Percentiles rank a stretch among this genome's conserved stretches.
These are phyloP conservation scores for Amborella trichopoda DNA, from an alignment of 164 flowering plant species.

Conservation along the genomic window DNA sequence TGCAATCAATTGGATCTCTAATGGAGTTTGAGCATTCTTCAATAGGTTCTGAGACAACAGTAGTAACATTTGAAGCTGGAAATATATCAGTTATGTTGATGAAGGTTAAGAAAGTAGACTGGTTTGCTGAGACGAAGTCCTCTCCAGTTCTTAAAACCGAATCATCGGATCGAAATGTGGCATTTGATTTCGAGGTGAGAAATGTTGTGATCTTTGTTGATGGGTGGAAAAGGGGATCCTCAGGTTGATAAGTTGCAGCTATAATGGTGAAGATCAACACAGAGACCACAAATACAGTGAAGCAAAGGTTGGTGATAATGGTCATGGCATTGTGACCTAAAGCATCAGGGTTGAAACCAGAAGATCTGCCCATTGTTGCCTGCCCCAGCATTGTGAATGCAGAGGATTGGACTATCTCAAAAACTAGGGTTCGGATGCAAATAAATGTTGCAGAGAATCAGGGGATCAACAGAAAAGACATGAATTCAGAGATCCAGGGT, in stretches of 20 bases:
- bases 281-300: constrained; percentile 55
- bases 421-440: too few species aligned
- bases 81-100: constrained; percentile 53
- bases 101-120: constrained; percentile 41
- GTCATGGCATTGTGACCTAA: constrained; percentile 65
- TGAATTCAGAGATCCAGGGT: too few species aligned
- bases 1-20: constrained; percentile 48
- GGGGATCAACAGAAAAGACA: too few species aligned
- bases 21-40: constrained; percentile 26
- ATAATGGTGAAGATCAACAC: constrained; percentile 78
- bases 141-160: constrained; percentile 72
- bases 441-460: too few species aligned
- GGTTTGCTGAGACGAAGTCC: constrained; percentile 57
- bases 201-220: constrained; percentile 54
- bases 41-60: neutral
- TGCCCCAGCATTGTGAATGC: constrained; percentile 47
- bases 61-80: too few species aligned
- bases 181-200: constrained; percentile 63
- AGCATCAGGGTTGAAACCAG: constrained; percentile 67
- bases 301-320: constrained; percentile 66
- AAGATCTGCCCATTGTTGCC: constrained; percentile 28
- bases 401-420: too few species aligned
- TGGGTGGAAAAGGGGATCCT: constrained; percentile 81
- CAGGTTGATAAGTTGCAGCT: constrained; percentile 82
- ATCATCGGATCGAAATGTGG: constrained; percentile 61